A percentile compares a stretch with the other conserved stretches of the same genome.
phyloP scores from a whole-genome alignment of 805 yeast species.

The Kazachstania martiniae region DNA sequence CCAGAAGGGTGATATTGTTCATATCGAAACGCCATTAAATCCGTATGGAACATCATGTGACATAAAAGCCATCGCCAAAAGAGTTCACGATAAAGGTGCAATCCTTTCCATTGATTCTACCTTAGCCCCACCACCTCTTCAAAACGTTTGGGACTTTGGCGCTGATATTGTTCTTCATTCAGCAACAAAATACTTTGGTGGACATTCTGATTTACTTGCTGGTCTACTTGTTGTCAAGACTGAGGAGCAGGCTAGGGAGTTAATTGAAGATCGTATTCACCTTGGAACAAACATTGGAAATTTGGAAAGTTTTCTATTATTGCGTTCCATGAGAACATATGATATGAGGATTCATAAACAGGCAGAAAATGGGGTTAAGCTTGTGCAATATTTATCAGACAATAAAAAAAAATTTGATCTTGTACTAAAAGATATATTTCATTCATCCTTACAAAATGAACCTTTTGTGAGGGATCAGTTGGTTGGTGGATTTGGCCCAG shows the following conservation, averaged over 20 bases:
- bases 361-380: conserved; percentile 43
- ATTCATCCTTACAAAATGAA: conserved; percentile 68
- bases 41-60: conserved; percentile 66
- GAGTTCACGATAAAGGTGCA: conserved; percentile 75
- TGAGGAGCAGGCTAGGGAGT: conserved; percentile 31
- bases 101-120: conserved; percentile 68
- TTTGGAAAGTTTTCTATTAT: conserved; percentile 59
- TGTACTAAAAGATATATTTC: conserved; percentile 42
- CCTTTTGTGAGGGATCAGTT: conserved; percentile 53
- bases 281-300: conserved; percentile 74
- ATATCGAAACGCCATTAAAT: conserved; percentile 80
- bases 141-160: conserved; percentile 69
- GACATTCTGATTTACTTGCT: conserved; percentile 86
- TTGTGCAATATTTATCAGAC: conserved; percentile 48
- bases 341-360: conserved; percentile 62
- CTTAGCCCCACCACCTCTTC: conserved; percentile 88
- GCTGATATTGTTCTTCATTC: conserved; percentile 89
- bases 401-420: conserved; percentile 36
- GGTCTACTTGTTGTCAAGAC: conserved; percentile 65
- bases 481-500: conserved; percentile 55
- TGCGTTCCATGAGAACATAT: conserved; percentile 72
- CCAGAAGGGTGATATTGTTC: conserved; percentile 62
- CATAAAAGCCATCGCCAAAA: conserved; percentile 48
- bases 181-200: conserved; percentile 88
- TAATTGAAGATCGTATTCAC: conserved; percentile 50